These are phyloP conservation scores for Haplographium delicatum DNA, from an alignment of 495 filamentous ascomycete species.

Conservation along the genomic window DNA sequence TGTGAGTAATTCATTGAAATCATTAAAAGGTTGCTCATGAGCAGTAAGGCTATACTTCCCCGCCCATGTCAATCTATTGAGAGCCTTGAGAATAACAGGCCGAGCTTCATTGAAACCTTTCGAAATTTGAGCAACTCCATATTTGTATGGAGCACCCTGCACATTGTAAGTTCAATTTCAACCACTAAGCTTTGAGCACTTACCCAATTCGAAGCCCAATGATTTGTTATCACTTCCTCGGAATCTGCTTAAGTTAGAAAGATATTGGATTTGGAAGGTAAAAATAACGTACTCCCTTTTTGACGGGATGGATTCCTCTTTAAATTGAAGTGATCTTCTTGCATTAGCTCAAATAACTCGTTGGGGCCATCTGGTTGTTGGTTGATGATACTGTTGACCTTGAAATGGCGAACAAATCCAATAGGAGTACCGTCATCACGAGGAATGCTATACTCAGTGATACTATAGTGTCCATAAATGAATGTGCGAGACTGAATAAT, in stretches of 20 bases:
- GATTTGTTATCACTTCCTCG: constrained; percentile 50
- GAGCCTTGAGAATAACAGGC: constrained; percentile 45
- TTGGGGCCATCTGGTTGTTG: constrained; percentile 50
- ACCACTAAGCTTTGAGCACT: neutral
- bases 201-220: constrained; percentile 72
- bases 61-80: constrained; percentile 65
- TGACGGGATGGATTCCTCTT: constrained; percentile 42
- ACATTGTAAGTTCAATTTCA: constrained; percentile 9
- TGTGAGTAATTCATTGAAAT: constrained; percentile 71
- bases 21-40: constrained; percentile 19
- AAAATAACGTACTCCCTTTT: constrained; percentile 27
- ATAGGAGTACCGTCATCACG: no score
- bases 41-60: constrained; percentile 36
- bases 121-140: constrained; percentile 61
- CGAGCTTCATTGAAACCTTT: constrained; percentile 59
- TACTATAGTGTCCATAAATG: constrained; percentile 24
- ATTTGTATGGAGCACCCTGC: constrained; percentile 81
- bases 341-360: constrained; percentile 57
- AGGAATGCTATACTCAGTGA: no score
- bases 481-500: neutral
- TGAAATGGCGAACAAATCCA: constrained; percentile 61
- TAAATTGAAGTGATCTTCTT: constrained; percentile 52
- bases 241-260: constrained; percentile 5
- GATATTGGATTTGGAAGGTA: neutral
- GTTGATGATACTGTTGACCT: constrained; percentile 48